Evolutionary conservation across 2,329 filamentous ascomycete species (phyloP).

Genomic region (Calonectria crousiana): DNA sequence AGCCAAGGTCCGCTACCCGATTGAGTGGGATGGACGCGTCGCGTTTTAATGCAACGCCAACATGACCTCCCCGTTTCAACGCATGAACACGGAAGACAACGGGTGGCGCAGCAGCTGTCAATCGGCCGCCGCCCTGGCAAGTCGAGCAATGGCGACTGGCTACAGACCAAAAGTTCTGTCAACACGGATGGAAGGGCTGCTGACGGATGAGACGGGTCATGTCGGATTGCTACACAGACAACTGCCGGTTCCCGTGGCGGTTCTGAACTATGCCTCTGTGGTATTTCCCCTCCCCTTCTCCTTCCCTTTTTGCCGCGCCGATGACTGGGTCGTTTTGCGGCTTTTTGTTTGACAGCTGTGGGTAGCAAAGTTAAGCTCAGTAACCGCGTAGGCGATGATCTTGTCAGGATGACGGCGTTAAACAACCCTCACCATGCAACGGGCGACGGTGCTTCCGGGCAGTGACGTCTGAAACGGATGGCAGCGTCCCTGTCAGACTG

Average conservation of each 20-base stretch:
- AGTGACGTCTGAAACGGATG: conserved; percentile 45
- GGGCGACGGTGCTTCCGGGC: conserved; percentile 37
- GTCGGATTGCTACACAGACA: background rate
- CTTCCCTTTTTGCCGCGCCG: background rate
- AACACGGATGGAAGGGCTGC: background rate
- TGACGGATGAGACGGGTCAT: conserved; percentile 10
- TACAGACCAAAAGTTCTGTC: background rate
- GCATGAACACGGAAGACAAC: conserved; percentile 22
- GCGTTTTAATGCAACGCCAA: conserved; percentile 23
- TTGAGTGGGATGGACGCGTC: conserved; percentile 29
- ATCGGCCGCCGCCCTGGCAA: background rate
- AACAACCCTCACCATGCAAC: conserved; percentile 15
- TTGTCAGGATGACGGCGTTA: background rate
- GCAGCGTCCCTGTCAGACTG: conserved; percentile 41
- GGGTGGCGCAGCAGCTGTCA: conserved; percentile 25
- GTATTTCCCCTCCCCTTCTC: no score
- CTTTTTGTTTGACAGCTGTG: background rate
- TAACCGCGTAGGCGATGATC: background rate
- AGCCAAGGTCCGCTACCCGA: conserved; percentile 19
- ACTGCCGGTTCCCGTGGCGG: background rate
- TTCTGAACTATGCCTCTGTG: background rate
- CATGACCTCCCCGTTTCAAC: conserved; percentile 15
- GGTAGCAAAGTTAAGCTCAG: background rate
- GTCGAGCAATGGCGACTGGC: background rate
- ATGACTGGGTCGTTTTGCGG: background rate